Evolutionary conservation across 2,329 filamentous ascomycete genomes (phyloP).

Genomic region (Apiospora saccharicola): DNA sequence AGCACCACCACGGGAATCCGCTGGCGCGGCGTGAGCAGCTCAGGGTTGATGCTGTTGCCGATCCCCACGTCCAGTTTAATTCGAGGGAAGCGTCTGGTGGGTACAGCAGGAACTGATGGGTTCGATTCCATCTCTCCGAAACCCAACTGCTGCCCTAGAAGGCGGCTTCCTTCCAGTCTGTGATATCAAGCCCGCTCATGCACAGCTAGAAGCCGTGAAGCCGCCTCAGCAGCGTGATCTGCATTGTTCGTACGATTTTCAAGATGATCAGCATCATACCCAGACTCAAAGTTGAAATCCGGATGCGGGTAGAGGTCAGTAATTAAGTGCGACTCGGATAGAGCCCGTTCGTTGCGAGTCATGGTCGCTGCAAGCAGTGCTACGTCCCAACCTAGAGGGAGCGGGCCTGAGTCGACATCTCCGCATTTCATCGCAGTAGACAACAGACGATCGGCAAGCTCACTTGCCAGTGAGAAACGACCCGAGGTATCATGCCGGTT

Average conservation of each 20-base stretch:
- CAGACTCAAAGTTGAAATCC: not conserved
- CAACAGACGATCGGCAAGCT: not conserved
- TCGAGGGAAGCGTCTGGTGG: not conserved
- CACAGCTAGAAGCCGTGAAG: slow-evolving; percentile 13
- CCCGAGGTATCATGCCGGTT: not conserved
- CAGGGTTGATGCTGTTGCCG: slow-evolving; percentile 10
- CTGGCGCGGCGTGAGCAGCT: not conserved
- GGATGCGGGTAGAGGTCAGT: not conserved
- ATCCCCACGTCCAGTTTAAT: not conserved
- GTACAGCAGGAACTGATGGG: not conserved
- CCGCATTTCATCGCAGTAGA: not conserved
- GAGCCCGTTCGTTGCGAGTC: not conserved
- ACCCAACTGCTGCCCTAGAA: not conserved
- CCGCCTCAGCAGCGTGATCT: not conserved
- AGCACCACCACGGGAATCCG: slow-evolving; percentile 14
- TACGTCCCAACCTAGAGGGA: not conserved
- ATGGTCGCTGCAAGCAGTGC: not conserved
- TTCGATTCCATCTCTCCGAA: not conserved
- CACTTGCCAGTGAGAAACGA: not conserved
- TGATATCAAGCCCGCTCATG: not conserved
- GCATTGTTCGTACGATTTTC: not conserved
- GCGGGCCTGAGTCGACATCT: not conserved
- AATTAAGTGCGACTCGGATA: not conserved
- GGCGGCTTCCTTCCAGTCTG: slow-evolving; percentile 2
- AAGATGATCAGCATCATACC: not conserved